phyloP scores from a whole-genome alignment of 2,329 filamentous ascomycete genomes.

The Saccharata proteae region DNA sequence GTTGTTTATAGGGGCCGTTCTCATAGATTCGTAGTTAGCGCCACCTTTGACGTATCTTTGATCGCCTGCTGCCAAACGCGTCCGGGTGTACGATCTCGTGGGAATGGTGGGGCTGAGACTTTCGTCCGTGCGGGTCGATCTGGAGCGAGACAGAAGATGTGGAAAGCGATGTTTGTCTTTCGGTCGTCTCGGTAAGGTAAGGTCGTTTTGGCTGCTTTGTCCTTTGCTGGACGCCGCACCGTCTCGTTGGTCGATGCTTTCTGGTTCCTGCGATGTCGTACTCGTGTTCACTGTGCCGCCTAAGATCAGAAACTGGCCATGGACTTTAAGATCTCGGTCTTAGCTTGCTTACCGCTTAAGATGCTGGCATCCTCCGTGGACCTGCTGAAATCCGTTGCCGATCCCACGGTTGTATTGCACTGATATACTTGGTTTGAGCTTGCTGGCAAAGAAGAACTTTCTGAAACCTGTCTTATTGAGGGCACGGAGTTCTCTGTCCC shows the following conservation, averaged over 20 bases:
- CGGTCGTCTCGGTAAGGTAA: no score
- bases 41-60: slow-evolving; percentile 20
- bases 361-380: slow-evolving; percentile 17
- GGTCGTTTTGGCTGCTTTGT: slow-evolving; percentile 14
- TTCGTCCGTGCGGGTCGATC: slow-evolving; percentile 34
- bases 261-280: slow-evolving; percentile 7
- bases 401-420: slow-evolving; percentile 31
- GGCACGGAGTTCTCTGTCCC: slow-evolving; percentile 2
- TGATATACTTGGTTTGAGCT: slow-evolving; percentile 31
- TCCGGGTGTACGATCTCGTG: slow-evolving; percentile 18
- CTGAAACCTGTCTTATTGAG: slow-evolving; percentile 20
- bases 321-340: slow-evolving; percentile 8
- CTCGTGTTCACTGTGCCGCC: neutral
- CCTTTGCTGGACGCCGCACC: neutral
- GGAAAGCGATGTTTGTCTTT: slow-evolving; percentile 13
- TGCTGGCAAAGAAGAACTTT: slow-evolving; percentile 20
- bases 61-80: slow-evolving; percentile 5
- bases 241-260: slow-evolving; percentile 7
- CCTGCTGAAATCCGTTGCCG: slow-evolving; percentile 34
- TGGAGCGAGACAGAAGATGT: slow-evolving; percentile 27
- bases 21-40: slow-evolving; percentile 36
- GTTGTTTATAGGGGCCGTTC: slow-evolving; percentile 52
- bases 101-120: slow-evolving; percentile 14
- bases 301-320: neutral
- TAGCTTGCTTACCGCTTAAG: slow-evolving; percentile 8